phyloP scores from a whole-genome alignment of 2,329 filamentous ascomycete species.

The Xylaria polymorpha region DNA sequence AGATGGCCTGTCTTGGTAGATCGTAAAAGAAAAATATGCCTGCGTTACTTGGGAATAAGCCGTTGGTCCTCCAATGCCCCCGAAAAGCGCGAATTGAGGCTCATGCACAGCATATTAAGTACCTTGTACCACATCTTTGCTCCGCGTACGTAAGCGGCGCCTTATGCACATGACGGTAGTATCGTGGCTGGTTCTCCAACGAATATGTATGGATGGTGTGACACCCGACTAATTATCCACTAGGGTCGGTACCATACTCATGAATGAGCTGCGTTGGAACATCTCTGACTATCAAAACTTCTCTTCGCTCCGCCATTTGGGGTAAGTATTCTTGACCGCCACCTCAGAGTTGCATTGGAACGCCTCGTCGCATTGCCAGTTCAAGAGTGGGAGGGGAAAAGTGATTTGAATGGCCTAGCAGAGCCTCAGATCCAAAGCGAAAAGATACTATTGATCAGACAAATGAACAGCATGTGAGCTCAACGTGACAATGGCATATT shows the following conservation, averaged over 20 bases:
- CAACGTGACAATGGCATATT: conserved; percentile 23
- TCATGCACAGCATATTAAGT: neutral
- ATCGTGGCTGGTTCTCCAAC: conserved; percentile 14
- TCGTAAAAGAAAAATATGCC: neutral
- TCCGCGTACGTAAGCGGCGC: conserved; percentile 12
- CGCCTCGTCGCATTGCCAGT: conserved; percentile 22
- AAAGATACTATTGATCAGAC: neutral
- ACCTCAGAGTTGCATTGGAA: conserved; percentile 28
- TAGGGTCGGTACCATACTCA: conserved; percentile 13
- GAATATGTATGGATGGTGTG: conserved; percentile 11
- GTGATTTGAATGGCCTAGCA: conserved; percentile 19
- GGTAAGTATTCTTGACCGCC: conserved; percentile 35
- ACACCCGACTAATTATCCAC: conserved; percentile 17
- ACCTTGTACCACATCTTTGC: neutral
- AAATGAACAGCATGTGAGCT: conserved; percentile 12
- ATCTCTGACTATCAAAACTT: conserved; percentile 5
- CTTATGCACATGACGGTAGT: neutral
- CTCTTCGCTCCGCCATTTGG: conserved; percentile 35
- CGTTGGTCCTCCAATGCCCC: neutral
- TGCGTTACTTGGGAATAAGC: neutral
- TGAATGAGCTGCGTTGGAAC: conserved; percentile 16
- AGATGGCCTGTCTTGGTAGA: neutral
- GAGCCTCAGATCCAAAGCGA: conserved; percentile 29
- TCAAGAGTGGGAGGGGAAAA: conserved; percentile 8
- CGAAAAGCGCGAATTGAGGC: no score